Percentiles rank a stretch among this genome's conserved stretches.
Evolutionary conservation across 148 eudicot genomes (phyloP).

Genomic region (Dianthus caryophyllus): DNA sequence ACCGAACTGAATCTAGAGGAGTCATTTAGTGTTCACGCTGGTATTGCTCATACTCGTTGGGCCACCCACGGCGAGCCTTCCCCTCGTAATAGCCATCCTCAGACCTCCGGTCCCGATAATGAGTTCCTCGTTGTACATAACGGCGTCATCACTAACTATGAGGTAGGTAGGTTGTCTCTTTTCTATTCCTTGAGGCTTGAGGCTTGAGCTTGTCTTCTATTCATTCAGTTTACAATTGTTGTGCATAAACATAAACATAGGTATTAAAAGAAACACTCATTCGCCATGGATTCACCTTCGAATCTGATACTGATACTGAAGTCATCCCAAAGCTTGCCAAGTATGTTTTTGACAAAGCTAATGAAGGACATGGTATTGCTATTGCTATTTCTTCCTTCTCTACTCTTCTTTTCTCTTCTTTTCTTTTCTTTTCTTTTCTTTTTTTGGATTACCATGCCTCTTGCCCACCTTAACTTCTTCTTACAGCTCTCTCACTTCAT

Average conservation of each 20-base stretch:
- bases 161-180: conserved; percentile 38
- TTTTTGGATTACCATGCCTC: background rate
- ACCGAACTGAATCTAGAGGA: conserved; percentile 81
- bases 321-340: conserved; percentile 99
- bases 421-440: background rate
- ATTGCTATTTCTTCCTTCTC: background rate
- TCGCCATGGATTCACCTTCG: conserved; percentile 88
- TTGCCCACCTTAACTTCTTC: background rate
- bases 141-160: conserved; percentile 88
- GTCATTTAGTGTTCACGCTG: conserved; percentile 76
- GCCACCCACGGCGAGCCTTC: conserved; percentile 99
- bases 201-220: too few species aligned
- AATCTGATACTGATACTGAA: conserved; percentile 98
- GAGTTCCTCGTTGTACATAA: conserved; percentile 94
- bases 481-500: background rate
- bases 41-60: conserved; percentile 99
- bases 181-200: too few species aligned
- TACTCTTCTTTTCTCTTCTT: background rate
- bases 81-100: conserved; percentile 96
- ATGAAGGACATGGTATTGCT: conserved; percentile 60
- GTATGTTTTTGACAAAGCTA: conserved; percentile 88
- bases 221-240: too few species aligned
- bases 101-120: conserved; percentile 75
- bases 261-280: conserved; percentile 81
- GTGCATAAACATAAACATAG: too few species aligned